Evolutionary conservation across 2,329 filamentous ascomycete genomes (phyloP), one percentile per base, ranked within the genome.

Genomic region (Colletotrichum filicis): DNA sequence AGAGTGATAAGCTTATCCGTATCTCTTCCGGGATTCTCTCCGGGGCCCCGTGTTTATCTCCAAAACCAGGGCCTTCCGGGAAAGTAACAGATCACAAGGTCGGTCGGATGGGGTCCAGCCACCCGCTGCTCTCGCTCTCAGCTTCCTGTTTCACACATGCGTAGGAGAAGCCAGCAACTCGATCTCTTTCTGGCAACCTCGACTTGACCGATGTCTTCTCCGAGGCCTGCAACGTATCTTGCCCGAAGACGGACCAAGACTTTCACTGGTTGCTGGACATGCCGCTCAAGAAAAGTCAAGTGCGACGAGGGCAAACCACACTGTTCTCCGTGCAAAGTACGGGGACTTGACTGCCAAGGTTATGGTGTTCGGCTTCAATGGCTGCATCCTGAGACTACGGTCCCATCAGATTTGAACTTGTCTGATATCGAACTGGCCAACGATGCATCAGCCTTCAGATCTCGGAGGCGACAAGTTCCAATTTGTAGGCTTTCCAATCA

Each of bases 251-350:
- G 76, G 24, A 77, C 71, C 46, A 80, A 80, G 71, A 79, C 76
- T 3, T 79, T 79, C 67, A 78, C 75, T 5, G 81, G 81, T 8
- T 83, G 81, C 69, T 82, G 80, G 80, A 81, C 81, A 9, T 83
- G 81, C 74, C 81, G 81, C 19, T 73, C 78, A 26, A 77, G 81
- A 22, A 80, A 80, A 73, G 78, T 82, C 71, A 82, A 83, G 75
- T 68, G 65, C 22, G 82, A 83, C 62, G 81, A 83, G 75, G 74
- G 66, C 42, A 76, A 74, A 24, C 82, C 81, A 1, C 69, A 64
- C 12, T 83, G 81, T 60, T 62, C 70, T 56, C 78, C 81, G 66
- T 83, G 82, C 74, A 74, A 67, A 28, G 68, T 71, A 12, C 77
- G 78, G 35, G 69, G 70, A 24, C 71, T 81, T 46, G 59, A 65